A percentile compares a stretch with the other conserved stretches of the same genome.
Conservation (phyloP, 106 monocot genomes). For the Ottelia alismoides region DNA sequence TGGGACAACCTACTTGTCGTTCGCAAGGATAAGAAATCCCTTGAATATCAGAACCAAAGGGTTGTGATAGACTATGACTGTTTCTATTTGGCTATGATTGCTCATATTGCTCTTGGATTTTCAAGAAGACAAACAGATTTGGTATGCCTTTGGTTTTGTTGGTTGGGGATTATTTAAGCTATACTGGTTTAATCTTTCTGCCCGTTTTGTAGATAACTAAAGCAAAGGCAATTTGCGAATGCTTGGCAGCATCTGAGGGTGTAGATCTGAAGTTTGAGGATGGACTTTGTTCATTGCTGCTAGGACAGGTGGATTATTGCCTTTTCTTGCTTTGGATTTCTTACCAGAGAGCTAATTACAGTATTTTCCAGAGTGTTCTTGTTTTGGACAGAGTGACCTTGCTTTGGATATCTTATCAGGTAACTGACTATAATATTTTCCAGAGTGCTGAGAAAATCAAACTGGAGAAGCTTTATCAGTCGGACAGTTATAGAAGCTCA, state of each 20-base stretch:
- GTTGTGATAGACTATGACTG: slow-evolving; percentile 74
- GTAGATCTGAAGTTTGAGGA: slow-evolving; percentile 84
- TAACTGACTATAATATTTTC: slow-evolving; percentile 5
- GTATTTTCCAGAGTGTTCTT: too few species aligned
- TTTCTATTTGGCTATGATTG: slow-evolving; percentile 71
- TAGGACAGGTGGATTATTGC: slow-evolving; percentile 64
- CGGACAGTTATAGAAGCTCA: slow-evolving; percentile 35
- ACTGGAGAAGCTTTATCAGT: slow-evolving; percentile 52
- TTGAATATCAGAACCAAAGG: slow-evolving; percentile 82
- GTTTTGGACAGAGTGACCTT: too few species aligned
- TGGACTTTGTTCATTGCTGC: slow-evolving; percentile 68
- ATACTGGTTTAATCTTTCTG: neutral
- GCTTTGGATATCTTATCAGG: too few species aligned
- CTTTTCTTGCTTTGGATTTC: too few species aligned
- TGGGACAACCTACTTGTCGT: slow-evolving; percentile 63
- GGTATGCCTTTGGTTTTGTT: too few species aligned
- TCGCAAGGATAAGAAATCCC: slow-evolving; percentile 84
- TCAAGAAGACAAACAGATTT: slow-evolving; percentile 63
- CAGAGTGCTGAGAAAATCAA: slow-evolving; percentile 43
- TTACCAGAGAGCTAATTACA: too few species aligned
- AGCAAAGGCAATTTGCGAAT: slow-evolving; percentile 82
- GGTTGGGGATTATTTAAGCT: too few species aligned
- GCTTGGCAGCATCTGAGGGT: slow-evolving; percentile 66
- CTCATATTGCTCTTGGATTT: slow-evolving; percentile 91
- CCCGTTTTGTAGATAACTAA: slow-evolving; percentile 37